Evolutionary conservation across 495 filamentous ascomycete species (phyloP).

Genomic region (Amorphotheca resinae): DNA sequence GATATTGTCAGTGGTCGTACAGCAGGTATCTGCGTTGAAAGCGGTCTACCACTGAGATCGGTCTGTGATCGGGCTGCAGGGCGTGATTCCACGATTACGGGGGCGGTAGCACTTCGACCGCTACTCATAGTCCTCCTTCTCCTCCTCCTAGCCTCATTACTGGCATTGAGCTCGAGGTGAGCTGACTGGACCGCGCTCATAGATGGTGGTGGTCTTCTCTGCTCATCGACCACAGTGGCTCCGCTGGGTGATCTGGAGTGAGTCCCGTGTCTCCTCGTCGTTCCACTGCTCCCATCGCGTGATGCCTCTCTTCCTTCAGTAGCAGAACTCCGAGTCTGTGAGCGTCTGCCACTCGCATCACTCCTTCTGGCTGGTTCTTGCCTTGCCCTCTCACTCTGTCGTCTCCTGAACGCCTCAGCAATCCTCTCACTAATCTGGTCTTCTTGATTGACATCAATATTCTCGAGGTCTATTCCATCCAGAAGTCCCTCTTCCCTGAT

Average conservation of each 20-base stretch:
- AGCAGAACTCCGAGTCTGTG: conserved; percentile 3
- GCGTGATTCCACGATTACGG: conserved; percentile 26
- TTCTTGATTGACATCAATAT: conserved; percentile 62
- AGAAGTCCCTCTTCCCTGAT: conserved; percentile 81
- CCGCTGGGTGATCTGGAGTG: conserved; percentile 27
- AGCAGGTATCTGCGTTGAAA: conserved; percentile 23
- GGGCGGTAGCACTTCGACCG: conserved; percentile 32
- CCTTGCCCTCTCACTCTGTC: conserved; percentile 43
- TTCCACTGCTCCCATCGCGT: conserved; percentile 6
- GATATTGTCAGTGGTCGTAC: conserved; percentile 18
- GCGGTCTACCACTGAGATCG: conserved; percentile 40
- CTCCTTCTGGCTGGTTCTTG: conserved; percentile 28
- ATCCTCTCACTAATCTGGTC: conserved; percentile 82
- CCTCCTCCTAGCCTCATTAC: conserved; percentile 25
- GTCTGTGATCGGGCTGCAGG: conserved; percentile 44
- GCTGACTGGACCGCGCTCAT: conserved; percentile 18
- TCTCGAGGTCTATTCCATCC: conserved; percentile 74
- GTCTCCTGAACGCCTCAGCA: conserved; percentile 68
- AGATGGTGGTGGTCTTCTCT: conserved; percentile 33
- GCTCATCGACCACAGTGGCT: conserved; percentile 2
- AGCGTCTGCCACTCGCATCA: conserved; percentile 21
- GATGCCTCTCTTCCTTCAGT: conserved; percentile 12
- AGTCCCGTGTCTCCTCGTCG: conserved; percentile 18
- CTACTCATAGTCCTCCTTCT: conserved; percentile 30
- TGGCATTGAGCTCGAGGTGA: conserved; percentile 33